Base-by-base conservation (phyloP, 2,329 filamentous ascomycete species). In the Hymenoscyphus albidus region DNA sequence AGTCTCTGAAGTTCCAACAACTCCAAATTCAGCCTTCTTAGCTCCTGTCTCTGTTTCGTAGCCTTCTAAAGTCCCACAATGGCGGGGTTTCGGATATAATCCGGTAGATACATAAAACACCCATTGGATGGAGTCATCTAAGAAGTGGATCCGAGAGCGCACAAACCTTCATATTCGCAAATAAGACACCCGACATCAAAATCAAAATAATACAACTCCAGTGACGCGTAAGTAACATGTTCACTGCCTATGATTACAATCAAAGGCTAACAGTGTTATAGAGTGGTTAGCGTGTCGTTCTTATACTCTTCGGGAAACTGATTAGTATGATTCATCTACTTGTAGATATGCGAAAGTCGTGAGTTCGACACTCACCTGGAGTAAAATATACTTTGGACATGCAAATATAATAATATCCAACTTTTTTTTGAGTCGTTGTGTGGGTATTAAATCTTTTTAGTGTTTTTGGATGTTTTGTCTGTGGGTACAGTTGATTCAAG, bases 251-350 rank as follows among this genome's bases (percentile, higher is more conserved):
- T 66, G 67, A 67, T 64, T 39, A 60, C 18, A 68, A 69, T 65
- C 66, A 68, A 32, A 65, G 67, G 69, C 70, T 71, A 70, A 71
- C 63, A 22, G 38, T 32, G 27, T 44, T 58, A 66, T 64, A 71
- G 70, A 73, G 72, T 72, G 72, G 72, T 73, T 73, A 73, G 72
- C 72, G 72, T 73, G 72, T 73, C 72, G 72, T 73, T 73, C 72
- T 73, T 73, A 73, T 73, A 73, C 69, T 67, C 40, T 69, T 65
- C 66, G 64, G 70, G 66, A 18, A 64, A 67, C 66, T 63, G 71
- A 65, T 69, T 62, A 68, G 72, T 73, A 73, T 73, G 70, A 69
- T 70, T 67, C 67, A 67, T 54, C 63, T 59, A 67, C 14, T 60
- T 40, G 55, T 61, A 69, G 70, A 70, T 54, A 72, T 72, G 72